phyloP scores from a whole-genome alignment of 2,329 filamentous ascomycete genomes.

The Trichoderma koningiopsis region DNA sequence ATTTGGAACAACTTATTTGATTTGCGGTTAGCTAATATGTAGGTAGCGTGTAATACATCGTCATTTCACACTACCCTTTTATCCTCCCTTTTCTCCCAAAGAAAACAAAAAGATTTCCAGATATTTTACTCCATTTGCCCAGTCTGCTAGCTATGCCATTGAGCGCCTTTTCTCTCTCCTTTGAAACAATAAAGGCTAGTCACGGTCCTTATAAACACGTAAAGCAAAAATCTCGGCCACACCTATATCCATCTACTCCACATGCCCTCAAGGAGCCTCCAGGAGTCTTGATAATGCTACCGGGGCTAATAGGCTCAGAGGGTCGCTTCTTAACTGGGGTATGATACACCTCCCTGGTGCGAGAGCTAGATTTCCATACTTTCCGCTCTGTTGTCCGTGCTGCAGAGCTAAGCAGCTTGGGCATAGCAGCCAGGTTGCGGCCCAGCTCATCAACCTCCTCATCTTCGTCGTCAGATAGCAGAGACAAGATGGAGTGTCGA shows the following conservation, averaged over 20 bases:
- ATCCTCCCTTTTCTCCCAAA: not conserved
- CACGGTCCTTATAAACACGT: constrained; percentile 47
- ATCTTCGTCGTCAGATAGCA: constrained; percentile 43
- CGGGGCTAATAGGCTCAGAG: constrained; percentile 30
- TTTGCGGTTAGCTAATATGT: constrained; percentile 31
- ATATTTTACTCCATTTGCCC: not conserved
- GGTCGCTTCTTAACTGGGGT: constrained; percentile 34
- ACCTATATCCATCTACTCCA: constrained; percentile 58
- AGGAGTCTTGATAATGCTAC: constrained; percentile 47
- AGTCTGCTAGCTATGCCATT: not conserved
- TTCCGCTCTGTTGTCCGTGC: constrained; percentile 31
- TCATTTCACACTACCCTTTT: constrained; percentile 18
- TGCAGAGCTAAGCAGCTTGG: constrained; percentile 29
- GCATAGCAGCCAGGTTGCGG: constrained; percentile 19
- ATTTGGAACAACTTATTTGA: constrained; percentile 18
- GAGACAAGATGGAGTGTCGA: constrained; percentile 45
- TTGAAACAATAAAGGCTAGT: not conserved
- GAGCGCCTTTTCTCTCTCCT: not conserved
- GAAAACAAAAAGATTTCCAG: not conserved
- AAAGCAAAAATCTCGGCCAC: constrained; percentile 63
- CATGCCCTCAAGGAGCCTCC: constrained; percentile 55
- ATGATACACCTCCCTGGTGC: constrained; percentile 35
- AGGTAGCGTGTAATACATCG: constrained; percentile 35
- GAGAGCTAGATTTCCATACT: constrained; percentile 35
- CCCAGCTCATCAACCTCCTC: constrained; percentile 41